A percentile compares a stretch with the other conserved stretches of the same genome.
These are phyloP conservation scores for Hura crepitans DNA, from an alignment of 441 rosid species.

Conservation along the genomic window DNA sequence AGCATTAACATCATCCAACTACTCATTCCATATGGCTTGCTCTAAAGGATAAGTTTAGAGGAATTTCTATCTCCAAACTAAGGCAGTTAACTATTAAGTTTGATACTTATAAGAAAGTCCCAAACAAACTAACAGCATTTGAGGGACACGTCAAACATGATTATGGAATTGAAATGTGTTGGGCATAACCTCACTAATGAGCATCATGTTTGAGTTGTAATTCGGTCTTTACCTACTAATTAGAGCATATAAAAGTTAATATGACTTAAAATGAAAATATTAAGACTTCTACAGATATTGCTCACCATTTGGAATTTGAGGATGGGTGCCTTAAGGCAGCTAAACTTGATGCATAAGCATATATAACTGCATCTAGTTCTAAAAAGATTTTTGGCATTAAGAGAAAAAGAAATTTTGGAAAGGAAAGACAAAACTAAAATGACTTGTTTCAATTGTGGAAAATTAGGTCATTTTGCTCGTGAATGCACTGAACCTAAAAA, in stretches of 20 bases:
- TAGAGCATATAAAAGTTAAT: conserved; percentile 5
- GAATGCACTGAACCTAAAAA: conserved; percentile 7
- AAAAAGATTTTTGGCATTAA: not conserved
- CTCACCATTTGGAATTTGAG: not conserved
- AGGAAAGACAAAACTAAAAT: conserved; percentile 7
- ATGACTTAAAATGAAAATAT: conserved; percentile 8
- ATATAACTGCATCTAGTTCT: not conserved
- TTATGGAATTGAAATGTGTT: not conserved
- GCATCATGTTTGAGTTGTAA: not conserved
- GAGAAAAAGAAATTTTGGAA: not conserved
- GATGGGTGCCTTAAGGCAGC: not conserved
- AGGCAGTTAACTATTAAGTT: not conserved
- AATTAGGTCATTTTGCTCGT: not conserved
- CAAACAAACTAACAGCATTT: not conserved
- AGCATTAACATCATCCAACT: too few species aligned
- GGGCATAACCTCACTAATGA: not conserved
- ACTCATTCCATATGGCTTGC: not conserved
- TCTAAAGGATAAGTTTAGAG: not conserved
- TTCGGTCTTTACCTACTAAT: not conserved
- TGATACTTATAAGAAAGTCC: not conserved
- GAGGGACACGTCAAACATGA: not conserved
- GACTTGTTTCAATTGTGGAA: not conserved
- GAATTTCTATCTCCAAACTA: not conserved
- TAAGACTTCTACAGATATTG: conserved; percentile 5
- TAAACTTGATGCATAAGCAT: not conserved